Percentiles rank a stretch among this genome's conserved stretches.
Evolutionary conservation across 2,329 filamentous ascomycete genomes (phyloP).

Genomic region (Amesomyces nigricolor): DNA sequence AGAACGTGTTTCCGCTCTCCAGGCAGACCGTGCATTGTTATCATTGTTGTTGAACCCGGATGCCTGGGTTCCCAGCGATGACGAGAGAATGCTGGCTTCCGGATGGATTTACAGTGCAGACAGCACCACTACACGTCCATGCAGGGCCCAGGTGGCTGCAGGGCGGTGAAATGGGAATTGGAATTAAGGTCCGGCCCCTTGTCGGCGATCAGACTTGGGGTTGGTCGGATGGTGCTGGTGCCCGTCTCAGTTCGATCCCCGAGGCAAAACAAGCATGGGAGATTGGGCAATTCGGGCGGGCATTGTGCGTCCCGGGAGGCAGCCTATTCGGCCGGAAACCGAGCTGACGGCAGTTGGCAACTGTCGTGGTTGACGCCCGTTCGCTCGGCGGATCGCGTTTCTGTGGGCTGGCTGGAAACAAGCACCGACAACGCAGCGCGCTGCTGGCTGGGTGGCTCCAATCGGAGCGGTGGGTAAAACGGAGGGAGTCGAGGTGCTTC

Average conservation of each 20-base stretch:
- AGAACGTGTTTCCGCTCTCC: too few relatives aligned
- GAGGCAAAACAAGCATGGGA: constrained; percentile 4
- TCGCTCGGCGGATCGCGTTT: background rate
- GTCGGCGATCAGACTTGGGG: constrained; percentile 18
- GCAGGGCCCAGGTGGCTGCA: constrained; percentile 1
- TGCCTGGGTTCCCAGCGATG: background rate
- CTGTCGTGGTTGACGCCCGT: constrained; percentile 9
- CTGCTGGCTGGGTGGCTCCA: constrained; percentile 10
- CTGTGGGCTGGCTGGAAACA: background rate
- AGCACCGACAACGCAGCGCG: constrained; percentile 9
- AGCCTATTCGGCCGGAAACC: constrained; percentile 15
- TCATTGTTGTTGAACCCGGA: background rate
- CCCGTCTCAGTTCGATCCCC: constrained; percentile 1
- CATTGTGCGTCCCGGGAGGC: constrained; percentile 11
- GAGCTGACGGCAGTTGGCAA: background rate
- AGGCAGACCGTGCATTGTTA: too few relatives aligned
- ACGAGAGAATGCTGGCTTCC: background rate
- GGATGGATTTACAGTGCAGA: constrained; percentile 4
- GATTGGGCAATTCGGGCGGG: constrained; percentile 20
- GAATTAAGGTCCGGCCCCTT: constrained; percentile 13
- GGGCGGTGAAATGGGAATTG: too few relatives aligned
- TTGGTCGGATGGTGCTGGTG: constrained; percentile 2
- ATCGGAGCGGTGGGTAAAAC: constrained; percentile 2
- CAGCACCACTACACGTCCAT: constrained; percentile 7
- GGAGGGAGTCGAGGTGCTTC: too few relatives aligned